A percentile compares a stretch with the other conserved stretches of the same genome.
Conservation (phyloP, 768 basidiomycete species). For the Suillus americanus region DNA sequence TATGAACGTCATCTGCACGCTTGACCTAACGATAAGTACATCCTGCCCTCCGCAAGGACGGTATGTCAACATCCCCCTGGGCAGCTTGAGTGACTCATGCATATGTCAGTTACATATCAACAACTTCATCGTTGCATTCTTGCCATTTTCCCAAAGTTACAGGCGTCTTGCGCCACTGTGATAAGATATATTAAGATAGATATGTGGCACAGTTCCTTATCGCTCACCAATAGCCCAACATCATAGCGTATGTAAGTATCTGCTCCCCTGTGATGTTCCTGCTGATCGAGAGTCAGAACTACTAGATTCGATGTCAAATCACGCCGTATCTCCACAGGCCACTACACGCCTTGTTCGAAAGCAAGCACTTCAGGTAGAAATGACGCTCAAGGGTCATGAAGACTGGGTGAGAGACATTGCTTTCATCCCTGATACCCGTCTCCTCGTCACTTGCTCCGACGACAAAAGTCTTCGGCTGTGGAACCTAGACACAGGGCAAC, state of each 20-base stretch:
- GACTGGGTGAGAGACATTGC: background rate
- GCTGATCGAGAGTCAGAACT: background rate
- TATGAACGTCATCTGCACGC: background rate
- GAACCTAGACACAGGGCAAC: constrained; percentile 10
- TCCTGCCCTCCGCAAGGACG: background rate
- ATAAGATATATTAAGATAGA: background rate
- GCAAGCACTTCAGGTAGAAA: background rate
- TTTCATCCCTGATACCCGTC: constrained; percentile 13
- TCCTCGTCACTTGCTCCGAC: constrained; percentile 1
- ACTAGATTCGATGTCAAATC: background rate
- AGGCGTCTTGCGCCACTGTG: background rate
- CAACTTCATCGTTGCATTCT: background rate
- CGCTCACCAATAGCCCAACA: background rate
- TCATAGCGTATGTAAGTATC: background rate
- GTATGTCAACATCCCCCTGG: background rate
- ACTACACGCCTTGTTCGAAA: background rate
- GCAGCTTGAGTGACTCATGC: background rate
- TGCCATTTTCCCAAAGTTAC: background rate
- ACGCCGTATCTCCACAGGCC: background rate
- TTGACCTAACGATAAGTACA: background rate
- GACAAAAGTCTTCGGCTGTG: background rate
- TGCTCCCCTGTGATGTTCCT: background rate
- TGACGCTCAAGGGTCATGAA: background rate
- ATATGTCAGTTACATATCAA: background rate
- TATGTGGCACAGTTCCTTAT: background rate